Evolutionary conservation across 495 filamentous ascomycete genomes (phyloP), one percentile per base, ranked within the genome.

Genomic region (Podospora comata): DNA sequence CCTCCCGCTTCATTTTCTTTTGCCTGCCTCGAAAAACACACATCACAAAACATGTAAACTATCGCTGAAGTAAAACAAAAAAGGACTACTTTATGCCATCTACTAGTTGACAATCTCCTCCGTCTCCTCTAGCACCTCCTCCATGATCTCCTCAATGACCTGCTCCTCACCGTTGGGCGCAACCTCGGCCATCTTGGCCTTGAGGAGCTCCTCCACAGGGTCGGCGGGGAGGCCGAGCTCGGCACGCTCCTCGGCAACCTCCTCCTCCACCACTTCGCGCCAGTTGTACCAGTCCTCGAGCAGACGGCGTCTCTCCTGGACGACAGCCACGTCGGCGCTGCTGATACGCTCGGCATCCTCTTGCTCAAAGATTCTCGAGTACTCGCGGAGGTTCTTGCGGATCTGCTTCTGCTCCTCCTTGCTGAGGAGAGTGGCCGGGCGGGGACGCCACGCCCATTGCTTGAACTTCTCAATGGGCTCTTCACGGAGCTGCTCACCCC

Each of bases 341-440:
- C 92, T 92, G 78, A 92, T 92, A 71, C 93, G 92, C 71, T 93
- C 92, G 71, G 89, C 87, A 79, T 98, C 95, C 79, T 97, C 91
- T 80, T 95, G 91, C 68, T 98, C 96, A 82, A 99, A 99, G 66
- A 92, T 82, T 78, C 91, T 91, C 76, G 88, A 91, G 87, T 97
- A 98, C 80, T 98, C 95, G 59, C 94, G 91, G 59, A 99, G 90
- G 82, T 97, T 98, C 88, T 96, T 97, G 82, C 96, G 96, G 75
- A 97, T 92, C 73, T 89, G 85, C 85, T 97, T 97, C 84, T 97
- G 94, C 84, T 97, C 93, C 71, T 97, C 92, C 79, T 92, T 93
- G 80, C 86, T 87, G 66, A 99, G 91, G 63, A 98, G 88, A 26
- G 91, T 96, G 6, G 90, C 78, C 15, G 95, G 95, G 34, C 95